phyloP scores from a whole-genome alignment of 2,329 filamentous ascomycete genomes.

The Cladosporium sp. region DNA sequence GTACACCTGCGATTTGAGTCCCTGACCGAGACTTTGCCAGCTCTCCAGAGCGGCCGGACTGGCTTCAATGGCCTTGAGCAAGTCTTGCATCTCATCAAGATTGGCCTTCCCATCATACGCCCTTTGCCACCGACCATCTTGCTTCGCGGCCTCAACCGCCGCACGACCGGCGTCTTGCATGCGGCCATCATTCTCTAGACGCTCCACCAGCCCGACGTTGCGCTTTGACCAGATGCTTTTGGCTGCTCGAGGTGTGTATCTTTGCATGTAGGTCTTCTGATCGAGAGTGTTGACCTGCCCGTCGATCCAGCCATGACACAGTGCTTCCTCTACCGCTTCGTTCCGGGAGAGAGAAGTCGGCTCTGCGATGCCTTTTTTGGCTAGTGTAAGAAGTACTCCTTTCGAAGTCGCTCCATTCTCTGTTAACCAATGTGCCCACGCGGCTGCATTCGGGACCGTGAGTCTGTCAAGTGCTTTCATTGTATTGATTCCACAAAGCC shows the following conservation, averaged over 20 bases:
- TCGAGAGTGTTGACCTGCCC: constrained; percentile 49
- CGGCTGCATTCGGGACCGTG: constrained; percentile 15
- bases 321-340: constrained; percentile 53
- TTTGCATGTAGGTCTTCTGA: constrained; percentile 48
- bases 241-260: constrained; percentile 55
- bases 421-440: constrained; percentile 20
- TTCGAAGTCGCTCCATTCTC: constrained; percentile 4
- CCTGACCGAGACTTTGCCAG: constrained; percentile 44
- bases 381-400: constrained; percentile 22
- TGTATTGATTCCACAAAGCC: neutral
- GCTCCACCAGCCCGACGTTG: constrained; percentile 52
- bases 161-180: constrained; percentile 48
- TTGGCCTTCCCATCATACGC: constrained; percentile 52
- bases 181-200: constrained; percentile 42
- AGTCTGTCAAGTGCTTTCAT: constrained; percentile 10
- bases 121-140: constrained; percentile 55
- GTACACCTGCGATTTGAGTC: constrained; percentile 46
- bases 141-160: constrained; percentile 53
- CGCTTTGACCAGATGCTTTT: constrained; percentile 57
- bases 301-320: constrained; percentile 63
- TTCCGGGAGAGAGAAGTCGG: constrained; percentile 40
- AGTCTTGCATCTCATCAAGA: constrained; percentile 48
- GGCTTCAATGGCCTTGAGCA: constrained; percentile 40
- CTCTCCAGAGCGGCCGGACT: constrained; percentile 35
- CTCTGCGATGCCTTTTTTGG: constrained; percentile 18